Percentiles rank a stretch among this genome's conserved stretches.
Evolutionary conservation across 768 basidiomycete species (phyloP).

Genomic region (Mycena alexandri): DNA sequence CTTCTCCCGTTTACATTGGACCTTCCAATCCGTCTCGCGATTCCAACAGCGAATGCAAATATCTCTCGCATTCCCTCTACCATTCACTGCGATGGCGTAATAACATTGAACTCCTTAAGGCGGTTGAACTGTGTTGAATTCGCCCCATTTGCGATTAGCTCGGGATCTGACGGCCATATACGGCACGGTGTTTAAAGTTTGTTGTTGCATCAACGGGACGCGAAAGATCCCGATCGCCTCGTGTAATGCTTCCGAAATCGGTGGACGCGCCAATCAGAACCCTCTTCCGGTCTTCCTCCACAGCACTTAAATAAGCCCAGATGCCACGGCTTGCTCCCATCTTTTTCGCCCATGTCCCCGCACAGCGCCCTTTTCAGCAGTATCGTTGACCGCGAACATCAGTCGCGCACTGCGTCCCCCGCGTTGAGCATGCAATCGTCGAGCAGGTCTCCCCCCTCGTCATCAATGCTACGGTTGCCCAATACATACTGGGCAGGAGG

Average conservation of each 20-base stretch:
- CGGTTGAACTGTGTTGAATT: not conserved
- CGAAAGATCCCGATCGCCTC: conserved; percentile 26
- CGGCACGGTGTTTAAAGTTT: conserved; percentile 11
- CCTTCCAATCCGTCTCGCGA: too few species aligned
- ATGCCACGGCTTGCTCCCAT: not conserved
- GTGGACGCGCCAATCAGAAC: conserved; percentile 19
- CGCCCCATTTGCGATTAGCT: conserved; percentile 6
- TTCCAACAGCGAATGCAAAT: not conserved
- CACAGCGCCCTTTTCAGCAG: conserved; percentile 24
- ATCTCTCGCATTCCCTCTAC: not conserved
- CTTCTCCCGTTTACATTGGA: too few species aligned
- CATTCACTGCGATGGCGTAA: too few species aligned
- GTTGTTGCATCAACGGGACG: conserved; percentile 16
- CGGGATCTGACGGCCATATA: too few species aligned
- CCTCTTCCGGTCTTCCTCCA: conserved; percentile 19
- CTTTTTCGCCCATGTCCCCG: conserved; percentile 25
- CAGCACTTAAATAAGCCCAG: conserved; percentile 8
- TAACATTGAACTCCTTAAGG: not conserved
- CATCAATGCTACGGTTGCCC: not conserved
- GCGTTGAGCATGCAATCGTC: not conserved
- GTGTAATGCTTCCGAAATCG: conserved; percentile 1
- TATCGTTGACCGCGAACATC: conserved; percentile 5
- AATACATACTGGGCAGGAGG: conserved; percentile 14
- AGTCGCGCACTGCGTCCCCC: not conserved
- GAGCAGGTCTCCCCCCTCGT: not conserved